Base-by-base conservation (phyloP, 2,329 filamentous ascomycete genomes). In the Didymella segeticola region DNA sequence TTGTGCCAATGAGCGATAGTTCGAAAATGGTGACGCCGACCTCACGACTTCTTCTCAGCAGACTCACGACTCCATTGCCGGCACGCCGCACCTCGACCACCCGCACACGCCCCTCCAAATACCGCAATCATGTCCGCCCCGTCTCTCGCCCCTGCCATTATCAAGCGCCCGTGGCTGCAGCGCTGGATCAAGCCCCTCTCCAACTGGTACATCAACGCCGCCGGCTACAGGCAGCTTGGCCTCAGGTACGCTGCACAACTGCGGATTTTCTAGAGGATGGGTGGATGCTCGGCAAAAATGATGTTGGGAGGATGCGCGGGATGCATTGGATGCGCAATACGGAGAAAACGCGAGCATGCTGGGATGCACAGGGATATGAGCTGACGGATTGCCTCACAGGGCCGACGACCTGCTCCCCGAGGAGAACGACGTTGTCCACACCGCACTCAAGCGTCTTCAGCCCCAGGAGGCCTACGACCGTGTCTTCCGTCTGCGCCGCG, bases 401-500 rank as follows among this genome's bases (percentile, higher is more conserved):
- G 87, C 88, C 83, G 95, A 99, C 79, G 95, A 99, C 77, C 81
- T 99, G 76, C 90, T 97, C 76, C 86, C 90, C 75, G 95, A 99
- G 80, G 95, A 99, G 82, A 89, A 85, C 82, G 90, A 95, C 70
- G 80, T 83, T 53, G 91, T 96, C 71, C 89, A 95, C 78, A 85
- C 88, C 68, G 95, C 95, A 61, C 85, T 99, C 73, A 90, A 90
- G 85, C 91, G 95, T 76, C 89, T 99, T 60, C 86, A 90, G 53
- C 85, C 91, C 71, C 91, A 96, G 83, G 91, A 95, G 76, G 85
- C 88, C 71, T 98, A 98, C 82, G 95, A 99, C 82, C 93, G 95
- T 77, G 87, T 98, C 77, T 99, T 92, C 88, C 93, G 95, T 74
- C 86, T 99, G 79, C 91, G 95, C 81, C 88, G 95, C 80, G 93